A percentile compares a stretch with the other conserved stretches of the same genome.
Evolutionary conservation across 441 rosid genomes (phyloP).

Genomic region (Jatropha multifida): DNA sequence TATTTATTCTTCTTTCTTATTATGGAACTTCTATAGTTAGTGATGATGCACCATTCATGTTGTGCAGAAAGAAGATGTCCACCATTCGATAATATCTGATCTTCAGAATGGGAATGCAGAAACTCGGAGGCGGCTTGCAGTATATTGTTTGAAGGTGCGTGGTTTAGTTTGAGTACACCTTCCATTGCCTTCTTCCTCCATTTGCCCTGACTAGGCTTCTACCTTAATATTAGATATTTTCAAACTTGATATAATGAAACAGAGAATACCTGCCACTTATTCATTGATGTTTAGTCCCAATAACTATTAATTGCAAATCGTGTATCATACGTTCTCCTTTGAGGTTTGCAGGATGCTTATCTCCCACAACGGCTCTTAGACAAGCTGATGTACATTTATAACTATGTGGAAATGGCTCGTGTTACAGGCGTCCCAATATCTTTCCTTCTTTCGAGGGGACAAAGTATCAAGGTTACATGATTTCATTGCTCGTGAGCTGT

Average conservation of each 20-base stretch:
- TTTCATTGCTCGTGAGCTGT: constrained; percentile 3
- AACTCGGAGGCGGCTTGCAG: constrained; percentile 98
- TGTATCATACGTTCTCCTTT: constrained; percentile 12
- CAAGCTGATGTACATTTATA: constrained; percentile 89
- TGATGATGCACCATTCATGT: constrained; percentile 17
- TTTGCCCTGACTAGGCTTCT: constrained; percentile 5
- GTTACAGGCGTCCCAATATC: constrained; percentile 98
- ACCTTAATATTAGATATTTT: neutral
- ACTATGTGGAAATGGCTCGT: constrained; percentile 99
- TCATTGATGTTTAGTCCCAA: neutral
- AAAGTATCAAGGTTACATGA: constrained; percentile 79
- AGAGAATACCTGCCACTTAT: neutral
- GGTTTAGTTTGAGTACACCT: constrained; percentile 12
- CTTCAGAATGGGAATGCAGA: constrained; percentile 99
- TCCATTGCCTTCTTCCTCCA: constrained; percentile 12
- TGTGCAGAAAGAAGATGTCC: constrained; percentile 96
- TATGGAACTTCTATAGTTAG: neutral
- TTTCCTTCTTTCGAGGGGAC: constrained; percentile 97
- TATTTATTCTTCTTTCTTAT: neutral
- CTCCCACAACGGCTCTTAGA: constrained; percentile 98
- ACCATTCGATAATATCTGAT: constrained; percentile 96
- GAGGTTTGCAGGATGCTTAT: constrained; percentile 86
- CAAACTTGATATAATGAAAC: neutral
- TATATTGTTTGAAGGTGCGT: constrained; percentile 91
- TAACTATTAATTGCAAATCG: neutral